These are phyloP conservation scores for Solanum chilense DNA, from an alignment of 257 asterid genomes.

Conservation along the genomic window DNA sequence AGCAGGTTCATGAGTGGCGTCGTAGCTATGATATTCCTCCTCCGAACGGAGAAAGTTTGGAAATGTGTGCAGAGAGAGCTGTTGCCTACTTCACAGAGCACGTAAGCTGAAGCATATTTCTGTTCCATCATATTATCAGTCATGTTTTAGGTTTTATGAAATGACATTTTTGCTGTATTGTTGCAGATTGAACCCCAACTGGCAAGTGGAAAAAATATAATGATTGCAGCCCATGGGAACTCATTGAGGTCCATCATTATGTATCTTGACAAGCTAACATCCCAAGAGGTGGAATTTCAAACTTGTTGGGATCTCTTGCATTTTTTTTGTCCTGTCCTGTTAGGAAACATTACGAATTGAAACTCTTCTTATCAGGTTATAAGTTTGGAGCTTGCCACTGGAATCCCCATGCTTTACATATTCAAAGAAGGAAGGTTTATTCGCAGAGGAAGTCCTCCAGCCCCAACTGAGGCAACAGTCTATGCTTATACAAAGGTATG, in stretches of 20 bases:
- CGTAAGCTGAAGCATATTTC: constrained; percentile 25
- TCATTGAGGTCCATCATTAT: constrained; percentile 94
- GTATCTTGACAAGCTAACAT: constrained; percentile 92
- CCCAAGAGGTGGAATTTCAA: constrained; percentile 66
- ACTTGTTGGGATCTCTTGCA: neutral
- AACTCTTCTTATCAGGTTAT: constrained; percentile 48
- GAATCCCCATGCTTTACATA: constrained; percentile 97
- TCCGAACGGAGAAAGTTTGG: constrained; percentile 97
- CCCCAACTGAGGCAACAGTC: constrained; percentile 78
- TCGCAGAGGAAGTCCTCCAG: constrained; percentile 94
- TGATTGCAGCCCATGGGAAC: constrained; percentile 98
- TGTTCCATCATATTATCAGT: neutral
- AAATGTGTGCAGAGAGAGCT: constrained; percentile 98
- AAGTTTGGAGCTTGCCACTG: constrained; percentile 92
- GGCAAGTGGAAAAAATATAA: constrained; percentile 60
- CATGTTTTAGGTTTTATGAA: neutral
- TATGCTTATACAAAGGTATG: constrained; percentile 94
- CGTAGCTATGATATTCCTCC: constrained; percentile 96
- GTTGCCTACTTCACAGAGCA: constrained; percentile 81
- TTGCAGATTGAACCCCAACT: constrained; percentile 87
- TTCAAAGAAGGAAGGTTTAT: constrained; percentile 72
- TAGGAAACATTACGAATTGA: neutral
- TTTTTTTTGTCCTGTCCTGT: neutral
- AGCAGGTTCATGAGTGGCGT: constrained; percentile 93
- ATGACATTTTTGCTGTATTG: constrained; percentile 6